Evolutionary conservation across 768 basidiomycete species (phyloP).

Genomic region (Boletellus emodensis): DNA sequence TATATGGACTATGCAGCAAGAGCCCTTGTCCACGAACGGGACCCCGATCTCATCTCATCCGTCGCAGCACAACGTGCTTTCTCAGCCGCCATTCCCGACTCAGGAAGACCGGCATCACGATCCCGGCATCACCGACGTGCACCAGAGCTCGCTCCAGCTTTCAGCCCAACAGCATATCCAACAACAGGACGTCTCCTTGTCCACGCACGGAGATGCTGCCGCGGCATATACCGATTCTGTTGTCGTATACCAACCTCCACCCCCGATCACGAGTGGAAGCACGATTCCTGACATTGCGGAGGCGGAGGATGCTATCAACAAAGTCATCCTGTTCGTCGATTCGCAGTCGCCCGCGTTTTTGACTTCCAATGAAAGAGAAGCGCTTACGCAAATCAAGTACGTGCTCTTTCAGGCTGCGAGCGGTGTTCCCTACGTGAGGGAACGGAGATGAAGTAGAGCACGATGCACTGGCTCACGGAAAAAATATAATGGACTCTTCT

Average conservation of each 20-base stretch:
- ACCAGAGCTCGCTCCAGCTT: constrained; percentile 27
- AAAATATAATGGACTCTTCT: constrained; percentile 1
- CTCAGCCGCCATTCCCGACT: constrained; percentile 29
- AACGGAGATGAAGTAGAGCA: constrained; percentile 24
- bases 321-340: constrained; percentile 51
- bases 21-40: constrained; percentile 22
- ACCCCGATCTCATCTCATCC: constrained; percentile 33
- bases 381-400: constrained; percentile 46
- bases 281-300: constrained; percentile 41
- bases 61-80: constrained; percentile 26
- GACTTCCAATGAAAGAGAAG: constrained; percentile 34
- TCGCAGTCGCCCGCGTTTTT: constrained; percentile 31
- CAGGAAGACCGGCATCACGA: constrained; percentile 28
- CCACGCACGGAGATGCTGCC: constrained; percentile 21
- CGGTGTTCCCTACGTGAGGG: constrained; percentile 34
- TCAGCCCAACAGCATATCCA: constrained; percentile 29
- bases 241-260: constrained; percentile 32
- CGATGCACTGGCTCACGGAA: background rate
- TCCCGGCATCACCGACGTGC: constrained; percentile 23
- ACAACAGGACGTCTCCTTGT: constrained; percentile 28
- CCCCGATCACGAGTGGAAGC: constrained; percentile 31
- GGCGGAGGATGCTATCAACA: constrained; percentile 53
- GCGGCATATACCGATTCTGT: constrained; percentile 26
- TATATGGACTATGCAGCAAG: constrained; percentile 33
- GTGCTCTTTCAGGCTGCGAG: constrained; percentile 49